Conservation (phyloP, 83 land plant species). For the Picea mariana region DNA sequence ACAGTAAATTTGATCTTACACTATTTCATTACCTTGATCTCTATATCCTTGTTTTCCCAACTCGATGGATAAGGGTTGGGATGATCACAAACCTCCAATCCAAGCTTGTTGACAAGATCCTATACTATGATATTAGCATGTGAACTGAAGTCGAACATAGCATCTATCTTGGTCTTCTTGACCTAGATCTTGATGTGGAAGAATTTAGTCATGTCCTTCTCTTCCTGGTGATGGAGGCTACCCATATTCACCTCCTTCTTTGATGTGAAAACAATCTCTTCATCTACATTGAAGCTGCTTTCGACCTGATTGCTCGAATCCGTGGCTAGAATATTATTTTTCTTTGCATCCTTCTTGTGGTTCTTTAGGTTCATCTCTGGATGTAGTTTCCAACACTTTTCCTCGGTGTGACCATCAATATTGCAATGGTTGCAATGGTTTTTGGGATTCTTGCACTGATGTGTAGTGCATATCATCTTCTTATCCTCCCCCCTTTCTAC, state of each 20-base stretch:
- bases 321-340: not conserved
- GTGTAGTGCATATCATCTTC: too few relatives aligned
- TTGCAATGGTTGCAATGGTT: not conserved
- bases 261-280: too few relatives aligned
- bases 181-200: not conserved
- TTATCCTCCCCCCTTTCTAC: too few relatives aligned
- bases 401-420: not conserved
- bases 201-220: not conserved
- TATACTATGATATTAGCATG: too few relatives aligned
- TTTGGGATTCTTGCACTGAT: not conserved
- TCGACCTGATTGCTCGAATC: not conserved
- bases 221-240: not conserved
- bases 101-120: too few relatives aligned
- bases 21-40: too few relatives aligned
- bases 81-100: too few relatives aligned
- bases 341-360: not conserved
- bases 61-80: too few relatives aligned
- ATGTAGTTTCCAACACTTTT: not conserved
- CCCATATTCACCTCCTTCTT: too few relatives aligned
- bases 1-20: too few relatives aligned
- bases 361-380: not conserved
- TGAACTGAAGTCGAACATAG: too few relatives aligned
- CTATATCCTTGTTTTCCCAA: too few relatives aligned
- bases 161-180: not conserved
- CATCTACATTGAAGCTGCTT: not conserved